These are phyloP conservation scores for Talaromyces liani DNA, from an alignment of 495 filamentous ascomycete genomes.

Conservation along the genomic window DNA sequence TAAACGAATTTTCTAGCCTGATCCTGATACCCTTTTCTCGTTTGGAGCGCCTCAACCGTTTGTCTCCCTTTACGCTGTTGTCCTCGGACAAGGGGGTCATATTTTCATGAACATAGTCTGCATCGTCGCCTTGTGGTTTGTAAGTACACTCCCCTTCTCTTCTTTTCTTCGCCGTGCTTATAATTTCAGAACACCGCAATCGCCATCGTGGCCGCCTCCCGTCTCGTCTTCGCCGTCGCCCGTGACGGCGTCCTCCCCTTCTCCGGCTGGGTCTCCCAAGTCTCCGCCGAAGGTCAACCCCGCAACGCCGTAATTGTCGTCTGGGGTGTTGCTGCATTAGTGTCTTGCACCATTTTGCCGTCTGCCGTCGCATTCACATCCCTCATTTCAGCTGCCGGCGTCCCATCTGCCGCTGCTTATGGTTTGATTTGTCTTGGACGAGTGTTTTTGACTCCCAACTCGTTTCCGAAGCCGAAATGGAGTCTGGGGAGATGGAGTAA, in stretches of 20 bases:
- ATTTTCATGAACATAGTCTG: slow-evolving; percentile 48
- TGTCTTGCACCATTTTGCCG: slow-evolving; percentile 47
- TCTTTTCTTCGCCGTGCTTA: neutral
- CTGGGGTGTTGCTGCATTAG: slow-evolving; percentile 38
- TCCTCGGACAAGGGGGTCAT: slow-evolving; percentile 45
- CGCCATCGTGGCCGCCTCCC: slow-evolving; percentile 47
- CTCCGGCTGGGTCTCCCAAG: slow-evolving; percentile 46
- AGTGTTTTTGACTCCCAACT: slow-evolving; percentile 37
- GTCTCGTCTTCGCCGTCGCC: slow-evolving; percentile 49
- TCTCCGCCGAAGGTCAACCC: slow-evolving; percentile 40
- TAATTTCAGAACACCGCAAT: slow-evolving; percentile 40
- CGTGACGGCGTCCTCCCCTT: slow-evolving; percentile 50
- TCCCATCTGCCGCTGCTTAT: slow-evolving; percentile 46
- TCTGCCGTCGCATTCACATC: slow-evolving; percentile 49
- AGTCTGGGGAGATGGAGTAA: slow-evolving; percentile 36
- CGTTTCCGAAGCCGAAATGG: slow-evolving; percentile 40
- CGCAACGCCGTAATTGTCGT: slow-evolving; percentile 49
- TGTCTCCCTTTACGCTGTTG: slow-evolving; percentile 44
- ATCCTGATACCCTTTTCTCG: slow-evolving; percentile 27
- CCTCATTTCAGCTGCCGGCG: slow-evolving; percentile 43
- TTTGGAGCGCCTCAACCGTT: slow-evolving; percentile 48
- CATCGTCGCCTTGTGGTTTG: slow-evolving; percentile 41
- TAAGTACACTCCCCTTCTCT: slow-evolving; percentile 13
- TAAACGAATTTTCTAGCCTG: slow-evolving; percentile 20
- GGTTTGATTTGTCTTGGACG: slow-evolving; percentile 47